These are phyloP conservation scores for Zygoascus meyerae DNA, from an alignment of 1,139 yeast species.

Conservation along the genomic window DNA sequence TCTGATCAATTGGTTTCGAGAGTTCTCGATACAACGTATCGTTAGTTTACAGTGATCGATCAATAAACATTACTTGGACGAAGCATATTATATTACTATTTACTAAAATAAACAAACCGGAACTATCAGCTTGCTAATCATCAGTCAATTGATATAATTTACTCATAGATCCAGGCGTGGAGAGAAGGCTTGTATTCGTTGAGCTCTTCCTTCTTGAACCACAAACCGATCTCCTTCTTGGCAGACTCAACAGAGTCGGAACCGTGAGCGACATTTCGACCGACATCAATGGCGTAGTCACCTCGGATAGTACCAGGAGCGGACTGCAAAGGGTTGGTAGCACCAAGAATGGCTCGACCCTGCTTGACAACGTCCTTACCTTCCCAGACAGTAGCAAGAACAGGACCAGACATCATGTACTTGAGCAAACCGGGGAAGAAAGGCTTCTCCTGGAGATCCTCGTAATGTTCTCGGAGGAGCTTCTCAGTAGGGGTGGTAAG, in stretches of 20 bases:
- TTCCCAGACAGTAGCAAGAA: conserved; percentile 99
- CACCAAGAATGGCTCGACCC: conserved; percentile 97
- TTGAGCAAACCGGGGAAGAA: conserved; percentile 91
- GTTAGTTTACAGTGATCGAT: no score
- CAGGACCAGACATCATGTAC: conserved; percentile 98
- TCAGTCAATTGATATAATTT: conserved; percentile 28
- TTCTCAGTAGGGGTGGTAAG: conserved; percentile 81
- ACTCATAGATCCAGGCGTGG: conserved; percentile 92
- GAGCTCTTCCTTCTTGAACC: conserved; percentile 98
- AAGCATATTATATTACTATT: not conserved
- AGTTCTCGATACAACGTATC: no score
- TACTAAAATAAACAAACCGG: not conserved
- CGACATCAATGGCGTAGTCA: conserved; percentile 78
- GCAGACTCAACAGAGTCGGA: conserved; percentile 99
- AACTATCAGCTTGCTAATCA: not conserved
- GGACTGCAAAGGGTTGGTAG: conserved; percentile 96
- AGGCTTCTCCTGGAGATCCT: conserved; percentile 91
- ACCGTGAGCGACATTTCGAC: conserved; percentile 99
- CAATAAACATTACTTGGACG: not conserved
- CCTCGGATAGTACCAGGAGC: conserved; percentile 99
- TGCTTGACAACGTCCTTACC: conserved; percentile 99
- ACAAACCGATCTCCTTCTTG: conserved; percentile 87
- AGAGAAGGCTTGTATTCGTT: conserved; percentile 84
- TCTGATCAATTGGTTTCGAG: no score
- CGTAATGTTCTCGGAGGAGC: conserved; percentile 89